Base-by-base conservation (phyloP, 2,329 filamentous ascomycete species). In the Coniochaeta sp. region DNA sequence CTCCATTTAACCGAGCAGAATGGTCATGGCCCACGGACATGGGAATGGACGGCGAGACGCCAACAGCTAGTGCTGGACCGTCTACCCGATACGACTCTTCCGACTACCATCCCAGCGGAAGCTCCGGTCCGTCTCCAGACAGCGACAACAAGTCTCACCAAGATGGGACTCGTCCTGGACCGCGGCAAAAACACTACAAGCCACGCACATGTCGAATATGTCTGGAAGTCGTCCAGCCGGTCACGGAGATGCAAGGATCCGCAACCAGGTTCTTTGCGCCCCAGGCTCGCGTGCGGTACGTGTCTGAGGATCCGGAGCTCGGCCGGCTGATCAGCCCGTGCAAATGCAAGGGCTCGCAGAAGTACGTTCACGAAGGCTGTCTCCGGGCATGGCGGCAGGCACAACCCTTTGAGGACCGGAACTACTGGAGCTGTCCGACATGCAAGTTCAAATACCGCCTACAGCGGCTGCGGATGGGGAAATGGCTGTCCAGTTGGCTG, bases 361-460 rank as follows among this genome's bases (percentile, higher is more conserved):
- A 90, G 76, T 97, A 96, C 74, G 92, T 98, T 26, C 95, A 99
- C 73, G 91, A 97, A 73, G 89, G 87, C 32, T 99, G 95, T 70
- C 80, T 99, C 56, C 85, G 89, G 68, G 81, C 84, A 12, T 98
- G 93, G 91, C 85, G 95, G 66, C 82, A 88, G 63, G 83, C 90
- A 50, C 86, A 91, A 69, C 89, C 90, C 0, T 69, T 74, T 30
- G 74, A 74, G 69, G 81, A 77, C 34, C 83, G 89, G 60, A 91
- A 93, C 67, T 96, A 87, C 71, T 96, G 89, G 85, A 83, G 90
- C 68, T 98, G 93, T 69, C 90, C 90, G 22, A 96, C 91, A 0
- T 98, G 93, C 74, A 81, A 86, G 36, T 97, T 95, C 74, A 81
- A 83, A 65, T 98, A 97, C 74, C 84, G 85, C 38, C 80, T 97